A percentile compares a stretch with the other conserved stretches of the same genome.
These are phyloP conservation scores for Helotiales sp. DNA, from an alignment of 2,329 filamentous ascomycete species.

Conservation along the genomic window DNA sequence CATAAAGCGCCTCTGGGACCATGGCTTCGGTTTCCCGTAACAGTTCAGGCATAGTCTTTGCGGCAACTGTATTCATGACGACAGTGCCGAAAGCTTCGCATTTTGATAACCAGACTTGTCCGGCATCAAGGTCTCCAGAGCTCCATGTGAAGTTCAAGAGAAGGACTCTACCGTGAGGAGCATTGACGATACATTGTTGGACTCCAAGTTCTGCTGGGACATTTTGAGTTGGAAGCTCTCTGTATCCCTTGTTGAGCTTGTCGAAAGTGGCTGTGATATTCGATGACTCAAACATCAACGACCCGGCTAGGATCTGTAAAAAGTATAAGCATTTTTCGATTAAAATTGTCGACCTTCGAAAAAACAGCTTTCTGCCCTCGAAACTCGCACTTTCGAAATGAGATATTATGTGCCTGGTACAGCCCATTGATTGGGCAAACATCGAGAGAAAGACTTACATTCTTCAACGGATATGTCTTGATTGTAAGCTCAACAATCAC, in stretches of 20 bases:
- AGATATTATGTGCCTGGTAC: not conserved
- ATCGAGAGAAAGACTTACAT: conserved; percentile 24
- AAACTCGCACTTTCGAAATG: too few relatives aligned
- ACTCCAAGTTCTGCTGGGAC: conserved; percentile 23
- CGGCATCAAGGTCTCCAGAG: conserved; percentile 34
- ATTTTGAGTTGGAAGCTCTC: conserved; percentile 22
- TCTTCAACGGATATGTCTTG: conserved; percentile 39
- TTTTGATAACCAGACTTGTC: conserved; percentile 32
- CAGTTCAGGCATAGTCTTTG: conserved; percentile 26
- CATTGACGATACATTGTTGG: conserved; percentile 35
- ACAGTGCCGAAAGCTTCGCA: conserved; percentile 32
- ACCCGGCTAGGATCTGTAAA: conserved; percentile 32
- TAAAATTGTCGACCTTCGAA: not conserved
- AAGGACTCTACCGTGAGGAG: conserved; percentile 34
- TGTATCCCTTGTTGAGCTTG: conserved; percentile 30
- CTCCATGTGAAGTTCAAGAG: conserved; percentile 36
- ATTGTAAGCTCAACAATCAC: conserved; percentile 42
- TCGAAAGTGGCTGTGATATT: conserved; percentile 31
- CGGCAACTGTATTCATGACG: conserved; percentile 31
- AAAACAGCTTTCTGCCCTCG: too few relatives aligned
- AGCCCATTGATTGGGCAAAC: not conserved
- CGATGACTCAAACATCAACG: conserved; percentile 36
- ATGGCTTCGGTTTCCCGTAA: conserved; percentile 11
- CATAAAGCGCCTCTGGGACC: conserved; percentile 6
- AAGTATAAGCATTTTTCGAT: not conserved